Conservation (phyloP, 2,329 filamentous ascomycete species). For the Pyrenophora teres region DNA sequence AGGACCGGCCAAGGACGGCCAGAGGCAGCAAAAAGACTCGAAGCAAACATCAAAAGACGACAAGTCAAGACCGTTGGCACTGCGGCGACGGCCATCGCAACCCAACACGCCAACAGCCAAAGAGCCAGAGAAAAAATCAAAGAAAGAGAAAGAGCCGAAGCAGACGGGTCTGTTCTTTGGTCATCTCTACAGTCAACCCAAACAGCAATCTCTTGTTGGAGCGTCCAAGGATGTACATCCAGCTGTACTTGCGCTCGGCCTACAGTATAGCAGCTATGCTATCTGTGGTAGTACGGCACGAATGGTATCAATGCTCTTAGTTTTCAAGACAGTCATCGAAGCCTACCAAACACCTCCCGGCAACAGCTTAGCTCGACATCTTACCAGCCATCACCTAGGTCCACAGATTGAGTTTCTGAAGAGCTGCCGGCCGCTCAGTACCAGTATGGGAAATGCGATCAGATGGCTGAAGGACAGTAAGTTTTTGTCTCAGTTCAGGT, state of each 20-base stretch:
- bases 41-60: conserved; percentile 43
- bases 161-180: conserved; percentile 66
- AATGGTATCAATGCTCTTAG: conserved; percentile 83
- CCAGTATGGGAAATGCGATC: conserved; percentile 96
- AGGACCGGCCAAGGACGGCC: conserved; percentile 33
- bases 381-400: conserved; percentile 87
- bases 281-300: conserved; percentile 89
- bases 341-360: conserved; percentile 88
- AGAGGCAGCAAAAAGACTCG: conserved; percentile 45
- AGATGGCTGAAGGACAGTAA: conserved; percentile 80
- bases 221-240: conserved; percentile 79
- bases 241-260: conserved; percentile 78
- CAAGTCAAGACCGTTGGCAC: conserved; percentile 38
- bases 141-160: conserved; percentile 53
- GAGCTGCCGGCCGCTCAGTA: conserved; percentile 91
- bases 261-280: conserved; percentile 87
- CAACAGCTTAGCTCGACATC: conserved; percentile 84
- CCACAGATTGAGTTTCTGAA: conserved; percentile 95
- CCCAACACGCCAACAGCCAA: conserved; percentile 35
- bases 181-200: conserved; percentile 78
- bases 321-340: conserved; percentile 89
- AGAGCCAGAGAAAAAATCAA: conserved; percentile 40
- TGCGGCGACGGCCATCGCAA: conserved; percentile 39
- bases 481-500: conserved; percentile 1
- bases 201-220: conserved; percentile 64